Conservation (phyloP, 2,329 filamentous ascomycete genomes). For the Torrubiellomyces zombiae region DNA sequence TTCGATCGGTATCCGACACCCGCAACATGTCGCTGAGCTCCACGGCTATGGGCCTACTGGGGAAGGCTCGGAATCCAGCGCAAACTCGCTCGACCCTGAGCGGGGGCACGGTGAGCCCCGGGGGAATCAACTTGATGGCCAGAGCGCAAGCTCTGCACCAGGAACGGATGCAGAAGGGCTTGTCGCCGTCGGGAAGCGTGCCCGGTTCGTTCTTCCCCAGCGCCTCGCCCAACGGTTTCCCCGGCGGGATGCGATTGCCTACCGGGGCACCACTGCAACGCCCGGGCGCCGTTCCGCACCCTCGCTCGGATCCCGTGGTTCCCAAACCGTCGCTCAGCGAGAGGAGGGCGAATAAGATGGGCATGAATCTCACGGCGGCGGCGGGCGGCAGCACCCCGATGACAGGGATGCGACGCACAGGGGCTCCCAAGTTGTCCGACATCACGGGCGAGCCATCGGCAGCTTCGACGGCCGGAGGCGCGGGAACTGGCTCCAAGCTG, state of each 20-base stretch:
- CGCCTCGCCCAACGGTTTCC: slow-evolving; percentile 23
- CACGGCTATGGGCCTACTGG: slow-evolving; percentile 65
- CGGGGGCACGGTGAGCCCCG: slow-evolving; percentile 11
- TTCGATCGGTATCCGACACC: slow-evolving; percentile 44
- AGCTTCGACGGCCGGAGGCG: slow-evolving; percentile 15
- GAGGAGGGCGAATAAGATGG: slow-evolving; percentile 36
- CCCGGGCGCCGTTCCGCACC: slow-evolving; percentile 30
- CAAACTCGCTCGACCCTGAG: slow-evolving; percentile 20
- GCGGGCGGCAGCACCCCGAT: slow-evolving; percentile 12
- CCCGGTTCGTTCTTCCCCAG: slow-evolving; percentile 15
- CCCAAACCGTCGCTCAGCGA: slow-evolving; percentile 46
- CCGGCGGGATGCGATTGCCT: slow-evolving; percentile 25
- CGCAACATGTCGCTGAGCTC: slow-evolving; percentile 62
- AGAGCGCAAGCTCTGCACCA: slow-evolving; percentile 30
- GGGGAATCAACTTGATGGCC: slow-evolving; percentile 26
- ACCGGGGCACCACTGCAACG: slow-evolving; percentile 22
- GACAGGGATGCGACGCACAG: slow-evolving; percentile 11
- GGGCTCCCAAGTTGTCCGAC: slow-evolving; percentile 28
- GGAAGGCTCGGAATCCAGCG: slow-evolving; percentile 39
- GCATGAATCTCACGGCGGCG: slow-evolving; percentile 43
- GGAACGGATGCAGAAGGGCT: slow-evolving; percentile 27
- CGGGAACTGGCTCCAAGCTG: slow-evolving; percentile 29
- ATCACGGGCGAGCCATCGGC: slow-evolving; percentile 13
- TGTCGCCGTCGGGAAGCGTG: slow-evolving; percentile 14
- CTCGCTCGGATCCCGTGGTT: slow-evolving; percentile 34